A percentile compares a stretch with the other conserved stretches of the same genome.
phyloP scores from a whole-genome alignment of 441 rosid species.

The Eutrema salsugineum region DNA sequence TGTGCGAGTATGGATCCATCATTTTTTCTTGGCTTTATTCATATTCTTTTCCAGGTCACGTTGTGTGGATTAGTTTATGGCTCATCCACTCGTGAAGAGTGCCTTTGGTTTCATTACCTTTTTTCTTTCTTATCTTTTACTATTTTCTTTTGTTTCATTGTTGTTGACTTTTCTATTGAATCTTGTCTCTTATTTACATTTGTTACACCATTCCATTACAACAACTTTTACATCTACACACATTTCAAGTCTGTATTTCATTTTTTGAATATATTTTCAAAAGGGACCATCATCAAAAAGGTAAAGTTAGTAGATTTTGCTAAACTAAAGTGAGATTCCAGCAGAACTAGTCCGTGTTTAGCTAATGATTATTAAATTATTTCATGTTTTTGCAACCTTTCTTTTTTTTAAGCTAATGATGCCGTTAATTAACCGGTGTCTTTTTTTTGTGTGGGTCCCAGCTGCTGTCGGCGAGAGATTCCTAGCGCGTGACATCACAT shows the following conservation, averaged over 20 bases:
- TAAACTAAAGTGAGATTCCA: background rate
- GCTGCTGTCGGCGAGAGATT: slow-evolving; percentile 71
- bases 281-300: too few relatives aligned
- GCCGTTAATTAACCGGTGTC: background rate
- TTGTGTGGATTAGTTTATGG: slow-evolving; percentile 5
- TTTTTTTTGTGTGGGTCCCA: slow-evolving; percentile 32
- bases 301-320: background rate
- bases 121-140: background rate
- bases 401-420: slow-evolving; percentile 3
- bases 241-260: background rate
- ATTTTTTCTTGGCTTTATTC: slow-evolving; percentile 14
- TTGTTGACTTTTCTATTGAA: slow-evolving; percentile 14
- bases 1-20: slow-evolving; percentile 3
- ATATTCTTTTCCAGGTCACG: background rate
- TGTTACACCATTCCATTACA: background rate
- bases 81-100: slow-evolving; percentile 30
- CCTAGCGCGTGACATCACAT: slow-evolving; percentile 65
- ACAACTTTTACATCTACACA: background rate
- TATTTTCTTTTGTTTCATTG: background rate
- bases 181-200: background rate
- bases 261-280: too few relatives aligned
- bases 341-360: background rate
- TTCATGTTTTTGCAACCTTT: too few relatives aligned
- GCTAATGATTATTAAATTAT: too few relatives aligned
- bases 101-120: background rate